Evolutionary conservation across 176 grass and related monocot species (phyloP).

Genomic region (Puccinellia tenuiflora): DNA sequence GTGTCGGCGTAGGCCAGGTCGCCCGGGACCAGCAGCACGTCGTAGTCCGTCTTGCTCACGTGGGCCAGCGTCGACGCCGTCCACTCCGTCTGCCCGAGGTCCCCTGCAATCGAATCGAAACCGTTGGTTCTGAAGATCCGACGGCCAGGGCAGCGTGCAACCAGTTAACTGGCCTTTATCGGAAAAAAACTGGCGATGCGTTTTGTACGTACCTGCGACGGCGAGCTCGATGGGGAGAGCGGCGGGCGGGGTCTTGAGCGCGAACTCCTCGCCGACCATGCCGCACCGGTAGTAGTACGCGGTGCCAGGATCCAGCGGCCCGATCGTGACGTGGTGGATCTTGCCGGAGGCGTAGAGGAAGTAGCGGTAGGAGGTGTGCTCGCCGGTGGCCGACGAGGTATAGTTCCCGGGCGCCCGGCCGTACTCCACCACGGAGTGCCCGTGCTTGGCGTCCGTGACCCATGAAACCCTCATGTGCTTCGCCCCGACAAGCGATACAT

Average conservation of each 20-base stretch:
- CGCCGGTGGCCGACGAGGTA: constrained; percentile 45
- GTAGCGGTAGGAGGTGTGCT: constrained; percentile 73
- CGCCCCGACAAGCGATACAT: constrained; percentile 51
- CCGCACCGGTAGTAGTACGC: constrained; percentile 90
- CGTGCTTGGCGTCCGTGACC: constrained; percentile 65
- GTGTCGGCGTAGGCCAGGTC: constrained; percentile 88
- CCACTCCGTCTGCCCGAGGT: constrained; percentile 93
- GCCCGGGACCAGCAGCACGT: constrained; percentile 82
- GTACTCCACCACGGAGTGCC: constrained; percentile 59
- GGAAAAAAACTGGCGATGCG: too few relatives aligned
- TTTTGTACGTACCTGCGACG: constrained; percentile 26
- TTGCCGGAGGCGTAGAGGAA: constrained; percentile 81
- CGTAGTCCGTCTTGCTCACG: constrained; percentile 43
- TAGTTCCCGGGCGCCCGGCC: constrained; percentile 45
- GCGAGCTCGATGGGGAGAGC: constrained; percentile 69
- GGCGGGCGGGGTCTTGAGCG: constrained; percentile 62
- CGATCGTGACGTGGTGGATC: constrained; percentile 92
- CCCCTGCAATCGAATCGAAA: constrained; percentile 24
- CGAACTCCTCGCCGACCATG: constrained; percentile 50
- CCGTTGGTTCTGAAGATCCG: background rate
- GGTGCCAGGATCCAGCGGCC: constrained; percentile 51
- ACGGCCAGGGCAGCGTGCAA: background rate
- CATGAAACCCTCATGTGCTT: constrained; percentile 60
- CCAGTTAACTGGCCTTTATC: too few relatives aligned
- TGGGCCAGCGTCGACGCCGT: constrained; percentile 79